A percentile compares a stretch with the other conserved stretches of the same genome.
Evolutionary conservation across 768 basidiomycete species (phyloP).

Genomic region (Scleroderma citrinum): DNA sequence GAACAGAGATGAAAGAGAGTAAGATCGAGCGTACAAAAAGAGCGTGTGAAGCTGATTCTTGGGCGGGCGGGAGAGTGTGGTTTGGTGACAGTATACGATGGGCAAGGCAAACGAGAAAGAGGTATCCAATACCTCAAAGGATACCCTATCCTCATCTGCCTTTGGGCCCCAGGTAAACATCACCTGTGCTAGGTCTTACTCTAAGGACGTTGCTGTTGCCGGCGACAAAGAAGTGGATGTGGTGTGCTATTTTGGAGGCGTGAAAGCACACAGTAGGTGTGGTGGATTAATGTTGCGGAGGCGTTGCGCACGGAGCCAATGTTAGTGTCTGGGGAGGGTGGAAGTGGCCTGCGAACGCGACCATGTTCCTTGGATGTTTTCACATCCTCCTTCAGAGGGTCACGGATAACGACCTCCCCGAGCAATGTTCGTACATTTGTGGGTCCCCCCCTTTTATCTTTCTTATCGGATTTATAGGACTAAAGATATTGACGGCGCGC

Average conservation of each 20-base stretch:
- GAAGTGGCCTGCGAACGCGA: constrained; percentile 54
- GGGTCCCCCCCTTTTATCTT: constrained; percentile 22
- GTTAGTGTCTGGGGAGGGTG: neutral
- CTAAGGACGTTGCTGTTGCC: constrained; percentile 13
- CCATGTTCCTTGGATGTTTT: constrained; percentile 49
- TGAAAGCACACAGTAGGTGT: constrained; percentile 72
- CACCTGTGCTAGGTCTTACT: too few relatives aligned
- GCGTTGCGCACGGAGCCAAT: constrained; percentile 35
- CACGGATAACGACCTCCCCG: constrained; percentile 20
- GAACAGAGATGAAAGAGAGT: constrained; percentile 87
- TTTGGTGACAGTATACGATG: constrained; percentile 81
- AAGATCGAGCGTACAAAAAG: constrained; percentile 54
- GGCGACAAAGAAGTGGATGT: constrained; percentile 47
- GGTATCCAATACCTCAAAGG: too few relatives aligned
- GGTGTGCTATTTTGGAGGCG: constrained; percentile 82
- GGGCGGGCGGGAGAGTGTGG: constrained; percentile 58
- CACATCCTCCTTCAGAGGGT: constrained; percentile 40
- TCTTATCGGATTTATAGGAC: constrained; percentile 32
- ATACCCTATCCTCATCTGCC: too few relatives aligned
- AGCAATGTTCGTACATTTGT: constrained; percentile 54
- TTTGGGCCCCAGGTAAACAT: too few relatives aligned
- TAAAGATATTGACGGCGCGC: constrained; percentile 44
- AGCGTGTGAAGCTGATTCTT: constrained; percentile 81
- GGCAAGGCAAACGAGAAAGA: constrained; percentile 81
- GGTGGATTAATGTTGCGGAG: constrained; percentile 93